A percentile compares a stretch with the other conserved stretches of the same genome.
phyloP scores from a whole-genome alignment of 371 early-diverging fungal species.

The Polyrhizophydium stewartii region DNA sequence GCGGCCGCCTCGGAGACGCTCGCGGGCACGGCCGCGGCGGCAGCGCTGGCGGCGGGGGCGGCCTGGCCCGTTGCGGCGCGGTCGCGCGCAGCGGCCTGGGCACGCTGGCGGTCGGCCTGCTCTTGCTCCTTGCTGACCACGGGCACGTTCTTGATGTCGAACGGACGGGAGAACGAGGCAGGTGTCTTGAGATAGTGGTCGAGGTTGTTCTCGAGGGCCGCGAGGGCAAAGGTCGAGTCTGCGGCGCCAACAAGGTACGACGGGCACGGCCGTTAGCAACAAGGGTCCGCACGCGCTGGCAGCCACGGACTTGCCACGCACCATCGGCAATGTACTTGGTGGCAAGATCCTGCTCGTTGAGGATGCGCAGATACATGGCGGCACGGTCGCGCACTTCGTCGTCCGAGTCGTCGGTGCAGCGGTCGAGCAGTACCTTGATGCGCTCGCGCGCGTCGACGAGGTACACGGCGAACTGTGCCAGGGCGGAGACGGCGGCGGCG shows the following conservation, averaged over 20 bases:
- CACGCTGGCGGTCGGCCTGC: conserved; percentile 39
- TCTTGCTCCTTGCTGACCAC: conserved; percentile 80
- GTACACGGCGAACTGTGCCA: conserved; percentile 89
- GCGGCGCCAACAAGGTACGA: not conserved
- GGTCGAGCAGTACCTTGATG: conserved; percentile 76
- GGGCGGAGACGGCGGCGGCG: conserved; percentile 94
- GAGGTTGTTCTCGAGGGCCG: conserved; percentile 81
- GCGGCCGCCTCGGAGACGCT: conserved; percentile 20
- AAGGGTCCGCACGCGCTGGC: not conserved
- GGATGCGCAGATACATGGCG: conserved; percentile 77
- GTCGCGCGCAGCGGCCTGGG: conserved; percentile 13
- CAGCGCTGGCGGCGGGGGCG: conserved; percentile 16
- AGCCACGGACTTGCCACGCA: conserved; percentile 21
- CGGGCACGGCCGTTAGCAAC: not conserved
- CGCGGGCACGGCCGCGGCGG: conserved; percentile 27
- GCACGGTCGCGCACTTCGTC: conserved; percentile 98
- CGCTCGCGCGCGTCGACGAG: conserved; percentile 71
- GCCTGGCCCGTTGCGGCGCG: conserved; percentile 3
- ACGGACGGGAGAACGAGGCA: conserved; percentile 56
- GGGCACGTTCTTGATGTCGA: conserved; percentile 77
- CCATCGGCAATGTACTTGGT: conserved; percentile 38
- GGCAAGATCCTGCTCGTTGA: conserved; percentile 54
- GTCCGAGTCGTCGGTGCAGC: conserved; percentile 94
- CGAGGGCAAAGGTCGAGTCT: conserved; percentile 82
- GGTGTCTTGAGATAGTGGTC: conserved; percentile 74